phyloP scores from a whole-genome alignment of 2,329 filamentous ascomycete genomes.

The Pleurostoma richardsiae region DNA sequence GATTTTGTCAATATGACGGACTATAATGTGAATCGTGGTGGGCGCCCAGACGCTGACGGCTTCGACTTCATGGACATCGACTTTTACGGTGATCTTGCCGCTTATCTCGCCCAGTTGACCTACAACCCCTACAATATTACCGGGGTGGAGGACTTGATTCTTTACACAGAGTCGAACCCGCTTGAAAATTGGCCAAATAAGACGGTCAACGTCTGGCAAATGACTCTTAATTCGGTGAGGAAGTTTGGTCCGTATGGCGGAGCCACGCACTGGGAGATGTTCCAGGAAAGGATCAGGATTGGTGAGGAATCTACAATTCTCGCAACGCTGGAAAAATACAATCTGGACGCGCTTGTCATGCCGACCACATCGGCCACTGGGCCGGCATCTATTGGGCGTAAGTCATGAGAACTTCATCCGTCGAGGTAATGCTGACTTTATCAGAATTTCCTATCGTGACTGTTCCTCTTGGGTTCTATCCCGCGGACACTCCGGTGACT shows the following conservation, averaged over 20 bases:
- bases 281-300: constrained; percentile 46
- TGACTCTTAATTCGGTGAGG: constrained; percentile 48
- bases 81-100: constrained; percentile 50
- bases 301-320: constrained; percentile 56
- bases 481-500: constrained; percentile 37
- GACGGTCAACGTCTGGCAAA: constrained; percentile 54
- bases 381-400: constrained; percentile 24
- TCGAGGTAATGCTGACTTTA: too few relatives aligned
- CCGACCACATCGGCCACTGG: constrained; percentile 1
- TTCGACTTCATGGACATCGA: constrained; percentile 43
- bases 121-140: constrained; percentile 53
- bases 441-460: not conserved
- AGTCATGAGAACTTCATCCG: not conserved
- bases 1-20: constrained; percentile 38
- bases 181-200: constrained; percentile 56
- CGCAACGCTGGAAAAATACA: constrained; percentile 25
- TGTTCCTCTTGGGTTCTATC: constrained; percentile 47
- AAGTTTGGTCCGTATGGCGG: constrained; percentile 28
- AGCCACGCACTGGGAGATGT: constrained; percentile 36
- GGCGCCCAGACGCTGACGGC: constrained; percentile 27
- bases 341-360: constrained; percentile 8
- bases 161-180: constrained; percentile 48
- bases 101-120: constrained; percentile 51
- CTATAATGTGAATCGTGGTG: constrained; percentile 30
- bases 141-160: constrained; percentile 42